A percentile compares a stretch with the other conserved stretches of the same genome.
phyloP scores from a whole-genome alignment of 768 basidiomycete genomes.

The Phlegmacium glaucopus region DNA sequence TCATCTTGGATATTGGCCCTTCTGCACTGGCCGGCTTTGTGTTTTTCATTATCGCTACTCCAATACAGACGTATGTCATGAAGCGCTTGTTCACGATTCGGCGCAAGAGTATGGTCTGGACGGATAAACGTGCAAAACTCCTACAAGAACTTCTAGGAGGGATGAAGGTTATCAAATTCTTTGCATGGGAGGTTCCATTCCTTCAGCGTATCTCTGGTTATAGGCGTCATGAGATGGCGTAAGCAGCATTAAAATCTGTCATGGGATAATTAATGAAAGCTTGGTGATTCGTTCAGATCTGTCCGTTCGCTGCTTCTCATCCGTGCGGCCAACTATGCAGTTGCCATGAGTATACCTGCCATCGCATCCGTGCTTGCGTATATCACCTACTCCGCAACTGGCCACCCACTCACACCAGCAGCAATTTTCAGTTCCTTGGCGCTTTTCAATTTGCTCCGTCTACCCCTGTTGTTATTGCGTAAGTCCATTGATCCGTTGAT shows the following conservation, averaged over 20 bases:
- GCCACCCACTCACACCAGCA: slow-evolving; percentile 65
- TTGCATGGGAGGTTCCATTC: slow-evolving; percentile 86
- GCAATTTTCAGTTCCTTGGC: slow-evolving; percentile 83
- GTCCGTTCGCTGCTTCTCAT: slow-evolving; percentile 66
- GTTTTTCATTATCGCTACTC: slow-evolving; percentile 67
- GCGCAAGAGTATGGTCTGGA: slow-evolving; percentile 80
- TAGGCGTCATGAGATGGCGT: slow-evolving; percentile 69
- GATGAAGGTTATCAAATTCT: slow-evolving; percentile 92
- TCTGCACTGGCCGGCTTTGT: slow-evolving; percentile 53
- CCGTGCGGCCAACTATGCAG: slow-evolving; percentile 63
- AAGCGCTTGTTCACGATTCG: slow-evolving; percentile 67
- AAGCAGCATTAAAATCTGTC: slow-evolving; percentile 17
- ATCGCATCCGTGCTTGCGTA: slow-evolving; percentile 78
- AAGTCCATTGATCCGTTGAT: slow-evolving; percentile 17
- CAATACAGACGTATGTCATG: slow-evolving; percentile 72
- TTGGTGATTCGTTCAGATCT: slow-evolving; percentile 34
- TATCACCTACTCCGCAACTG: slow-evolving; percentile 71
- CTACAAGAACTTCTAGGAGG: slow-evolving; percentile 87
- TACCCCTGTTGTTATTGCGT: slow-evolving; percentile 78
- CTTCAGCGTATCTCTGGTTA: slow-evolving; percentile 68
- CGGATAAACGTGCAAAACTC: slow-evolving; percentile 84
- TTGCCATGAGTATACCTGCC: slow-evolving; percentile 69
- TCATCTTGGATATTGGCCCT: slow-evolving; percentile 71
- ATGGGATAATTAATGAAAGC: neutral
- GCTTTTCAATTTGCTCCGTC: slow-evolving; percentile 76